Base-by-base conservation (phyloP, 1,139 yeast genomes). In the Pichia sp. region DNA sequence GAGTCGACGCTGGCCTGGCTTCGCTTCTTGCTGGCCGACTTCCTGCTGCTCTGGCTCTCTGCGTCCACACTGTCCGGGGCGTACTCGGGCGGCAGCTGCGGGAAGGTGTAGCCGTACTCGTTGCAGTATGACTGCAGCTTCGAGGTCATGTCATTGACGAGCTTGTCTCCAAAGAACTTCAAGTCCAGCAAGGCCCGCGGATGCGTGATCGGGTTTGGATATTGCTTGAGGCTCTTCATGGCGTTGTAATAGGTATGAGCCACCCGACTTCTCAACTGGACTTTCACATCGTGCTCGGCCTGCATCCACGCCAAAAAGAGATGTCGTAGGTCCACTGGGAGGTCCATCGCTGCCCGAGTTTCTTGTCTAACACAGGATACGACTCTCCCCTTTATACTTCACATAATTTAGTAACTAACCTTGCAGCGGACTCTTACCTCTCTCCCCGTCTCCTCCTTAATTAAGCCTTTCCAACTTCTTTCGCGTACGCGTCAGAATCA, bases 151-250 rank as follows among this genome's bases (percentile, higher is more conserved):
- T 67, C 61, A 4, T 64, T 66, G 45, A 84, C 80, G 10, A 86
- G 80, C 56, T 81, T 81, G n/a, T 78, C 84, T 0, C 95, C 95
- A 34, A 87, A 74, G 56, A 68, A 81, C 59, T 76, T 81, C 47
- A 87, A 71, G 64, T 73, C 74, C 16, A 70, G 67, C 51, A 87
- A 72, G 44, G 84, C 76, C 41, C 74, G 70, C 5, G 87, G 82
- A 59, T 80, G 81, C 6, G 62, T 55, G 16, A 84, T 76, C 29
- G 73, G 70, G 4, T 69, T 68, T 0, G 76, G 77, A 55, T 75
- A 74, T 15, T 71, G 67, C 45, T 72, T 67, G 43, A 86, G 64
- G 38, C 78, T 74, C 41, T 73, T 78, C 53, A 78, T 64, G 1
- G 88, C 86, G 53, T 75, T 70, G 55, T 72, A 71, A 60, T 80